Evolutionary conservation across 1,139 yeast genomes (phyloP), one percentile per base, ranked within the genome.

Genomic region (Pichia cactophila): DNA sequence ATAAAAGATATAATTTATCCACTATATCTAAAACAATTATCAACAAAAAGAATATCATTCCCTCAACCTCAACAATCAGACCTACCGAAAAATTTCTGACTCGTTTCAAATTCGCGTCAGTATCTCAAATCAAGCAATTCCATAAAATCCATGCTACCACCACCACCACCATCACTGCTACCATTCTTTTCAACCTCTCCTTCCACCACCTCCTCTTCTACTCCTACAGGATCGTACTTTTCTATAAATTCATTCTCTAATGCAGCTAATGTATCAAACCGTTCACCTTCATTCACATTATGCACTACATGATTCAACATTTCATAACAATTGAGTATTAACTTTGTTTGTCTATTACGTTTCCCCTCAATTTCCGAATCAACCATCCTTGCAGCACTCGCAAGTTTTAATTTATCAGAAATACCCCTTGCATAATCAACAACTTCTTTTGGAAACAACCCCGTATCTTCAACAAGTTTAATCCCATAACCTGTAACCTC

Each of bases 341-440:
- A 31, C n/a, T 44, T 50, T 4, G 11, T 35, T 16, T 17, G 23
- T 6, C 38, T 23, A 16, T 35, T 35, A 6, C 20, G 23, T 35
- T 31, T 31, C n/a, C 35, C 35, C 6, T 31, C n/a, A 31, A 14
- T 12, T n/a, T 31, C n/a, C 1, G 7, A 11, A 14, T 31, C 35
- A 5, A 12, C 38, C 20, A 35, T 8, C 4, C 11, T 16, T 16
- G 20, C 38, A 4, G 23, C 38, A 8, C 23, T 11, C 1, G 20
- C 42, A 17, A 33, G 35, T 41, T 46, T 61, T 53, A 36, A 64
- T 43, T 6, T 50, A 36, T 53, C 50, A 1, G 69, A 58, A 3
- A 71, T 62, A 1, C 50, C 48, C 31, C 56, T 54, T 0, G 73
- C 69, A 28, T 61, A 56, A 1, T 53, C 46, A 12, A 69, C 57